Base-by-base conservation (phyloP, 805 yeast species). In the Yamadazyma endophytica region DNA sequence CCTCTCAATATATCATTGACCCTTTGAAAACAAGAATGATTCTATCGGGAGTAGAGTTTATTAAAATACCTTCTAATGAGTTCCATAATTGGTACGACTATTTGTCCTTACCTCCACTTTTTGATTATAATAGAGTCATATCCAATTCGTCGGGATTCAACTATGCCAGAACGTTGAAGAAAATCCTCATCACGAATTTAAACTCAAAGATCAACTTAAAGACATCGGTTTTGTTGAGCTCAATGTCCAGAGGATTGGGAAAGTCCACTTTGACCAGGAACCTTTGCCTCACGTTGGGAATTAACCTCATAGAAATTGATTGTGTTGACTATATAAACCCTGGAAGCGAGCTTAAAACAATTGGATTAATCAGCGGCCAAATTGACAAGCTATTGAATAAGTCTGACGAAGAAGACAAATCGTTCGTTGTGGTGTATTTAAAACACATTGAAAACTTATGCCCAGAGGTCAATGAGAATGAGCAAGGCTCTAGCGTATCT, bases 361-460 rank as follows among this genome's bases (percentile, higher is more conserved):
- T 90, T 13, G 98, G 96, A 0, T 58, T 75, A 1, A 62, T 90
- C 9, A 62, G 75, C 30, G 97, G 96, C 0, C 77, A 80, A 47
- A 64, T 86, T 5, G 97, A 88, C 41, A 68, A 79, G 61, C 75
- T 23, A 52, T 75, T 38, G 62, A 75, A 9, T 50, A 57, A 37
- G 62, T 74, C 28, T 4, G 39, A 33, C 5, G 33, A 26, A 3
- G 38, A 33, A 13, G 46, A 44, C 17, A 33, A 37, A 13, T 32
- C 51, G 0, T 59, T 48, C 35, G 58, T 60, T 30, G 63, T 89
- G 1, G 54, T 87, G 0, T 74, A 73, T 42, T 48, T 87, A 15
- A 72, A 73, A 36, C 96, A 90, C 51, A 54, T 90, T 13, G 97
- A 90, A 37, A 75, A 75, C 1, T 52, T 90, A n/a, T 77, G 85